These are phyloP conservation scores for Schwanniomyces occidentalis DNA, from an alignment of 805 yeast species.

Conservation along the genomic window DNA sequence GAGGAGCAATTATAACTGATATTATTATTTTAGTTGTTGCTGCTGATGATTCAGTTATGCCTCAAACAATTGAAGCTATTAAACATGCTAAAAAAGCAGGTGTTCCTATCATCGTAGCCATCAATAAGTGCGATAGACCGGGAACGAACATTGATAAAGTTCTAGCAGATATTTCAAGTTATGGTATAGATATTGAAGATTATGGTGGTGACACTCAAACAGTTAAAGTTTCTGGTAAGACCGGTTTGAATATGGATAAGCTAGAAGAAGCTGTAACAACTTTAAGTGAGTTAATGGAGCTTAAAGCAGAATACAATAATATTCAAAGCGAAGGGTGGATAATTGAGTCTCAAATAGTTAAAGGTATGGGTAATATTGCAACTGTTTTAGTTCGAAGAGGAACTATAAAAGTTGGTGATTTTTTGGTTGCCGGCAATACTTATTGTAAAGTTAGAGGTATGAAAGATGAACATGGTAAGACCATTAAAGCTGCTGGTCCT, in stretches of 20 bases:
- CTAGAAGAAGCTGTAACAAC: conserved; percentile 87
- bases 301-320: conserved; percentile 56
- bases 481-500: conserved; percentile 70
- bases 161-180: conserved; percentile 68
- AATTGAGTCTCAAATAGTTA: conserved; percentile 78
- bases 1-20: conserved; percentile 95
- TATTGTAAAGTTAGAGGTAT: conserved; percentile 82
- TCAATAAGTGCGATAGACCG: conserved; percentile 86
- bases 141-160: conserved; percentile 76
- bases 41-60: conserved; percentile 97
- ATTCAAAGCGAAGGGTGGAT: conserved; percentile 81
- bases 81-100: conserved; percentile 84
- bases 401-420: conserved; percentile 62
- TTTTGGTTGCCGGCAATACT: conserved; percentile 84
- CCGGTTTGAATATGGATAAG: conserved; percentile 87
- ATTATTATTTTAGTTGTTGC: conserved; percentile 91
- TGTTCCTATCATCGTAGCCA: conserved; percentile 85
- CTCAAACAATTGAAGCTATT: conserved; percentile 94
- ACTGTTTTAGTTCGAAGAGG: conserved; percentile 85
- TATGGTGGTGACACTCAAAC: conserved; percentile 95
- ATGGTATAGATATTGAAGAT: conserved; percentile 84
- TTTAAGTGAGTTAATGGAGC: conserved; percentile 78
- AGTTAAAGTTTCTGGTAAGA: conserved; percentile 82
- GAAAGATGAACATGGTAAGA: conserved; percentile 69
- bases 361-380: conserved; percentile 83